Conservation (phyloP, 257 asterid species). For the Solanum pinnatisectum region DNA sequence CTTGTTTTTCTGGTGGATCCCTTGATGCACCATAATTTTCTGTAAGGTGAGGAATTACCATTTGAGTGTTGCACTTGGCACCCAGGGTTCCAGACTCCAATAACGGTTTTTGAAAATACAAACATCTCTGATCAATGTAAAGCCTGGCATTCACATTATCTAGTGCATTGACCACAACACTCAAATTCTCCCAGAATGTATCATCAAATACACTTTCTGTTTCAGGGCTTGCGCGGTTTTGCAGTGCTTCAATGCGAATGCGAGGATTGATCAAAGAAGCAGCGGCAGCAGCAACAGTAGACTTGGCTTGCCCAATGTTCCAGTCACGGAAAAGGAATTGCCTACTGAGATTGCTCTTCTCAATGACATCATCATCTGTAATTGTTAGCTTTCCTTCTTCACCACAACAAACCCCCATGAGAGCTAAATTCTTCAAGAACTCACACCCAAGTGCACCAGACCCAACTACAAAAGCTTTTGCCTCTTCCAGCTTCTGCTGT, state of each 20-base stretch:
- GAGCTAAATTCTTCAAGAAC: conserved; percentile 79
- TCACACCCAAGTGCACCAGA: conserved; percentile 98
- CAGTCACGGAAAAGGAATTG: conserved; percentile 93
- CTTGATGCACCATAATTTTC: conserved; percentile 94
- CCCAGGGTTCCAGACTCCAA: conserved; percentile 92
- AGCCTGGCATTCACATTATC: conserved; percentile 95
- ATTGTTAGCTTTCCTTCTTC: conserved; percentile 61
- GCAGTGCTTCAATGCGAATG: conserved; percentile 71
- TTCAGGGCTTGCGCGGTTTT: conserved; percentile 86
- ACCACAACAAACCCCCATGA: conserved; percentile 91
- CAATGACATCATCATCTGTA: conserved; percentile 92
- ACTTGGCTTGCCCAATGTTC: conserved; percentile 94
- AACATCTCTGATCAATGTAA: conserved; percentile 90
- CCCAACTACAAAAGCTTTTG: conserved; percentile 75
- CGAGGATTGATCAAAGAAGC: conserved; percentile 58
- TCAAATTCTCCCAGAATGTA: conserved; percentile 78
- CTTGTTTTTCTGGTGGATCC: conserved; percentile 95
- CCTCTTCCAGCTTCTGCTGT: conserved; percentile 79
- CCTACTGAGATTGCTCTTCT: conserved; percentile 95
- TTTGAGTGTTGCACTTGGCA: conserved; percentile 89
- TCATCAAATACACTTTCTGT: conserved; percentile 86
- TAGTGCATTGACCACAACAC: conserved; percentile 72
- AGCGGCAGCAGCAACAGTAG: conserved; percentile 86
- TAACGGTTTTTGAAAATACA: conserved; percentile 87
- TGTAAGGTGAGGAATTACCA: conserved; percentile 85